Conservation (phyloP, 495 filamentous ascomycete species). For the Glarea lozoyensis region DNA sequence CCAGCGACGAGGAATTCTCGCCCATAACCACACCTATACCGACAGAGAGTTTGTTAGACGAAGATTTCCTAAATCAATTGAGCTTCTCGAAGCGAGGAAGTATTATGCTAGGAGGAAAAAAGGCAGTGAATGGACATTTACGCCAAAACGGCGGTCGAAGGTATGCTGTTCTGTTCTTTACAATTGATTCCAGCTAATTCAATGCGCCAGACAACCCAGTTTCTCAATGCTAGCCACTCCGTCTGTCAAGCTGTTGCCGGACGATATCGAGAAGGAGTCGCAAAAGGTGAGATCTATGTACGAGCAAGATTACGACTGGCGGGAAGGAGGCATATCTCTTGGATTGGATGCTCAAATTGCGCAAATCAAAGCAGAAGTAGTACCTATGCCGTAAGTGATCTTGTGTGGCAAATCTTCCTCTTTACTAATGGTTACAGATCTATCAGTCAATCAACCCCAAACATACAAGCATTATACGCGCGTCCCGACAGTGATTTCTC, state of each 20-base stretch:
- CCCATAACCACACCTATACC: conserved; percentile 44
- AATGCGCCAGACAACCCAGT: conserved; percentile 30
- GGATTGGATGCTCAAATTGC: conserved; percentile 1
- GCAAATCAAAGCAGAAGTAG: conserved; percentile 3
- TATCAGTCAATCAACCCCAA: conserved; percentile 6
- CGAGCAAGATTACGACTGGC: conserved; percentile 60
- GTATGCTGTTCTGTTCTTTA: conserved; percentile 1
- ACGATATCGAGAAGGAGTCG: conserved; percentile 78
- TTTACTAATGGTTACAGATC: conserved; percentile 9
- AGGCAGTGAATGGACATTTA: conserved; percentile 22
- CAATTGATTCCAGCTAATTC: neutral
- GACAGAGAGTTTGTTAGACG: conserved; percentile 41
- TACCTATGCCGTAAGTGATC: no score
- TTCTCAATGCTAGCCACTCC: conserved; percentile 18
- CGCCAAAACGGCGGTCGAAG: conserved; percentile 13
- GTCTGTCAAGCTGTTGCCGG: conserved; percentile 45
- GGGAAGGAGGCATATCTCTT: conserved; percentile 37
- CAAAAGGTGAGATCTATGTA: conserved; percentile 90
- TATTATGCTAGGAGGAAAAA: conserved; percentile 50
- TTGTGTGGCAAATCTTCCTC: no score
- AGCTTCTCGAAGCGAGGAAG: conserved; percentile 55
- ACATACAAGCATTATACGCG: neutral
- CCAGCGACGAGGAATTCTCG: conserved; percentile 22
- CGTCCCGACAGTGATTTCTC: conserved; percentile 17
- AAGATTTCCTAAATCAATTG: conserved; percentile 36